Evolutionary conservation across 169 alveolate species (phyloP).

Genomic region (Plasmodium cynomolgi): DNA sequence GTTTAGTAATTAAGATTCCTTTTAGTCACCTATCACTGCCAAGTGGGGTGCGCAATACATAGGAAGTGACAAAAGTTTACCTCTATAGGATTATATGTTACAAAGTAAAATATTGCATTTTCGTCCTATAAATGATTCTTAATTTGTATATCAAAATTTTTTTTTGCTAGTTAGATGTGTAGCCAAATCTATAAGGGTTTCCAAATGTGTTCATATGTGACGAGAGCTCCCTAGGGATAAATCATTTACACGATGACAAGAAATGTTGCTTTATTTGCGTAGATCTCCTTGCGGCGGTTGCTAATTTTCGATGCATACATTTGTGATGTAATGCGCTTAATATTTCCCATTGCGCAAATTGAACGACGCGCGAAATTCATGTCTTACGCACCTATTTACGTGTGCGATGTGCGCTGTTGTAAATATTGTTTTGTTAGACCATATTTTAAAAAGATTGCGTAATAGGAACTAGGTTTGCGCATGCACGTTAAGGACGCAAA

Average conservation of each 20-base stretch:
- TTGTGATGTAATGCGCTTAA: neutral
- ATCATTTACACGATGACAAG: neutral
- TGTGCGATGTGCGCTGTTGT: neutral
- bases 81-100: neutral
- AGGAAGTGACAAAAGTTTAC: neutral
- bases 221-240: neutral
- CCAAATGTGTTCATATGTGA: neutral
- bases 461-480: no score
- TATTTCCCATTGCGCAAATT: neutral
- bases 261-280: neutral
- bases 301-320: neutral
- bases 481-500: no score
- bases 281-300: neutral
- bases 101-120: neutral
- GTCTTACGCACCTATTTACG: neutral
- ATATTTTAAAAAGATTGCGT: no score
- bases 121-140: neutral
- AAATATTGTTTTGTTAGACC: neutral
- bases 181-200: neutral
- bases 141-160: neutral
- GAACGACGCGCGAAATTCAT: neutral
- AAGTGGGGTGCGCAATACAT: neutral
- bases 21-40: neutral
- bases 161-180: neutral
- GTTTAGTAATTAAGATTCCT: neutral